Evolutionary conservation across 441 rosid genomes (phyloP), one percentile per base, ranked within the genome.

Genomic region (Euphorbia celastroides): DNA sequence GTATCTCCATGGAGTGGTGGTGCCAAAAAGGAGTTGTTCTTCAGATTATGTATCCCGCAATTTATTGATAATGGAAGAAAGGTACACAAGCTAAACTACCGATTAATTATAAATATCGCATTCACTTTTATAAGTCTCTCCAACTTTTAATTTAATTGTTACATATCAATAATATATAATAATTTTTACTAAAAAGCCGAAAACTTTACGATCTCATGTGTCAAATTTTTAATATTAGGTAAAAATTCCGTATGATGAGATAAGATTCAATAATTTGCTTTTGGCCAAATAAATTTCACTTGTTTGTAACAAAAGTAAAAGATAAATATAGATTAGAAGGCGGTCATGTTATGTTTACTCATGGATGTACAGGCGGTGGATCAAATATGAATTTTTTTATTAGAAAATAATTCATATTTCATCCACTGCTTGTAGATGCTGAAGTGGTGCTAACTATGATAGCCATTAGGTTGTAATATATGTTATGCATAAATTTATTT

Each of bases 341-440:
- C 56, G 22, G 22, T 51, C 54, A 55, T n/a, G 16, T 17, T 27
- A 65, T 69, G 77, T 44, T 23, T 67, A 63, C 57, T 79, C 52
- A 2, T 65, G 83, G 57, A 70, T 64, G 56, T 69, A 77, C 83
- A 81, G 80, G 85, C n/a, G 77, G 79, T 77, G 80, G 83, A 77
- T 52, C 83, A 77, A 79, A 81, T 81, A 81, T 78, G 79, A 77
- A 51, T 70, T 72, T 19, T 57, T 1, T 44, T 11, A 5, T 0
- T 4, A n/a, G 13, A 2, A 1, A 7, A 6, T 25, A 57, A 67
- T 63, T 78, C 78, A 70, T 81, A 75, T 81, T 81, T 81, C 83
- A 2, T 70, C 62, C 66, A 61, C 7, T 28, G 23, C 25, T 55
- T 79, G 85, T 71, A 77, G 30, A 79, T 77, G 67, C 73, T 56